phyloP scores from a whole-genome alignment of 768 basidiomycete genomes.

The Kockovaella imperatae region DNA sequence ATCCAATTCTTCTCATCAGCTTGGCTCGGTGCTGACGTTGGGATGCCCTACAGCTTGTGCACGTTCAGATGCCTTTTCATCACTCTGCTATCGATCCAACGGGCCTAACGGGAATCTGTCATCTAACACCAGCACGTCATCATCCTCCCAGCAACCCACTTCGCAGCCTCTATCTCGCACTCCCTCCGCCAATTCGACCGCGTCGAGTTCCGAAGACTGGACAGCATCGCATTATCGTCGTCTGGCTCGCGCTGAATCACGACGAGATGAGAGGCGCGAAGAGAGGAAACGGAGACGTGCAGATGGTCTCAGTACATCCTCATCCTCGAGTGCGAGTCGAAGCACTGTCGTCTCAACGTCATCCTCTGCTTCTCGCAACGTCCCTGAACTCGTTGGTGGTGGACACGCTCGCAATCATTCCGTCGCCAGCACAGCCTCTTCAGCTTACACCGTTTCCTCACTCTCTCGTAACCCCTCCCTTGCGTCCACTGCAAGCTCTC shows the following conservation, averaged over 20 bases:
- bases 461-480: slow-evolving; percentile 28
- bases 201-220: slow-evolving; percentile 17
- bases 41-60: slow-evolving; percentile 33
- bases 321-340: slow-evolving; percentile 12
- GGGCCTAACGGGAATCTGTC: neutral
- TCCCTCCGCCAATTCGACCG: slow-evolving; percentile 17
- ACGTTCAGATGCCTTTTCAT: slow-evolving; percentile 38
- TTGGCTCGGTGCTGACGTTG: neutral
- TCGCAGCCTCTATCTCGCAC: slow-evolving; percentile 15
- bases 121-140: slow-evolving; percentile 7
- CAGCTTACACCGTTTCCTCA: slow-evolving; percentile 14
- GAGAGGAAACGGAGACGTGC: slow-evolving; percentile 31
- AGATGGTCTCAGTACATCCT: slow-evolving; percentile 2
- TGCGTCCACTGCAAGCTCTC: slow-evolving; percentile 18
- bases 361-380: slow-evolving; percentile 13
- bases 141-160: slow-evolving; percentile 3
- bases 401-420: slow-evolving; percentile 24
- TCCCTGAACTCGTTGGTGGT: slow-evolving; percentile 34
- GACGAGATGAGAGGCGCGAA: slow-evolving; percentile 32
- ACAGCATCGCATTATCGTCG: slow-evolving; percentile 39
- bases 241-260: slow-evolving; percentile 33
- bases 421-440: slow-evolving; percentile 24
- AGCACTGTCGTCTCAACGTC: slow-evolving; percentile 24
- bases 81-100: slow-evolving; percentile 38
- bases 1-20: neutral